Conservation (phyloP, 768 basidiomycete species). For the Suillus fuscotomentosus region DNA sequence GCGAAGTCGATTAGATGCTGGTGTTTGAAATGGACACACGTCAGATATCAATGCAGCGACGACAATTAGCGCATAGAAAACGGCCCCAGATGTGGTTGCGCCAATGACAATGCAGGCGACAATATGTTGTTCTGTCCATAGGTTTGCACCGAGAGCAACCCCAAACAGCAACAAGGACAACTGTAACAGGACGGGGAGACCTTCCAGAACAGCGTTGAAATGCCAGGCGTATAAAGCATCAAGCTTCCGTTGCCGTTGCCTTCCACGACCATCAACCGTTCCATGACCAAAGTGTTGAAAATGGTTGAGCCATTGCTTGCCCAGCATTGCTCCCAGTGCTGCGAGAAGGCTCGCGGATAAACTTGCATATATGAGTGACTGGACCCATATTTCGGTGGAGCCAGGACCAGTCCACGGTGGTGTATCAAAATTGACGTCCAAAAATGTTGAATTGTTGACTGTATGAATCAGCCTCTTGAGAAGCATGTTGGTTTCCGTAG, state of each 20-base stretch:
- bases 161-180: constrained; percentile 21
- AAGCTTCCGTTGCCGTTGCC: constrained; percentile 16
- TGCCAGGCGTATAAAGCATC: constrained; percentile 17
- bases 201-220: constrained; percentile 14
- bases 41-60: constrained; percentile 13
- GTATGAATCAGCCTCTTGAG: constrained; percentile 20
- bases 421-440: background rate
- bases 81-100: constrained; percentile 9
- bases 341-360: constrained; percentile 20
- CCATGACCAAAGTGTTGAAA: constrained; percentile 13
- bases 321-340: constrained; percentile 20
- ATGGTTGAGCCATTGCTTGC: constrained; percentile 16
- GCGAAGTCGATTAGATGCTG: constrained; percentile 13
- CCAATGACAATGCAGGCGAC: constrained; percentile 13
- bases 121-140: constrained; percentile 13
- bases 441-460: constrained; percentile 13
- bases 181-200: constrained; percentile 18
- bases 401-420: constrained; percentile 20
- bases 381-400: constrained; percentile 12
- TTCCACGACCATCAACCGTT: constrained; percentile 13
- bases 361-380: constrained; percentile 21
- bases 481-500: constrained; percentile 24
- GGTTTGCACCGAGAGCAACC: constrained; percentile 12
- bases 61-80: constrained; percentile 18
- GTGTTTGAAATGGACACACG: constrained; percentile 20